Evolutionary conservation across 306 rosid genomes (phyloP).

Genomic region (Geum urbanum): DNA sequence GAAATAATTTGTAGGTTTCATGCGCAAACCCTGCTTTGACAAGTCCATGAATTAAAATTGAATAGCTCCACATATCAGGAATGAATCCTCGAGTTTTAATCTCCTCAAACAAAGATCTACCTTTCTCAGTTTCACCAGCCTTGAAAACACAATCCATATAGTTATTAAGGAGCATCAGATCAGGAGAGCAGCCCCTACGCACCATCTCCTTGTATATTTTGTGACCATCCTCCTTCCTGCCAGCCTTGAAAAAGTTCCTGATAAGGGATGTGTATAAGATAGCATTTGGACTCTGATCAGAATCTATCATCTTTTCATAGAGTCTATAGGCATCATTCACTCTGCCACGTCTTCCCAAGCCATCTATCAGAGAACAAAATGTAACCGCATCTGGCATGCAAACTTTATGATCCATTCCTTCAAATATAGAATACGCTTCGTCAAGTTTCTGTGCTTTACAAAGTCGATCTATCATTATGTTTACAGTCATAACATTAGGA

Average conservation of each 20-base stretch:
- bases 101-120: conserved; percentile 75
- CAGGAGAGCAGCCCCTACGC: conserved; percentile 64
- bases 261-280: conserved; percentile 74
- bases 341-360: conserved; percentile 78
- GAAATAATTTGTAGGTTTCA: conserved; percentile 66
- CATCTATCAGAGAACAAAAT: conserved; percentile 87
- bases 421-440: conserved; percentile 81
- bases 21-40: conserved; percentile 80
- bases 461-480: conserved; percentile 85
- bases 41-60: conserved; percentile 83
- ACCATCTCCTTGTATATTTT: conserved; percentile 90
- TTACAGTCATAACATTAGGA: conserved; percentile 79
- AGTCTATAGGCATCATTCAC: conserved; percentile 83
- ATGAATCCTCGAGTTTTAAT: conserved; percentile 60
- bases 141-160: conserved; percentile 93
- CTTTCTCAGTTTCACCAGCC: conserved; percentile 77
- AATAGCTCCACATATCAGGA: conserved; percentile 76
- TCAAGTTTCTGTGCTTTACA: conserved; percentile 82
- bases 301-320: conserved; percentile 85
- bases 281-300: conserved; percentile 59
- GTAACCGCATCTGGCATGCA: conserved; percentile 66
- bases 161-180: conserved; percentile 74
- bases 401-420: conserved; percentile 71
- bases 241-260: conserved; percentile 75
- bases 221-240: conserved; percentile 93